Conservation (phyloP, 805 yeast genomes). For the Candida sphagnicola region DNA sequence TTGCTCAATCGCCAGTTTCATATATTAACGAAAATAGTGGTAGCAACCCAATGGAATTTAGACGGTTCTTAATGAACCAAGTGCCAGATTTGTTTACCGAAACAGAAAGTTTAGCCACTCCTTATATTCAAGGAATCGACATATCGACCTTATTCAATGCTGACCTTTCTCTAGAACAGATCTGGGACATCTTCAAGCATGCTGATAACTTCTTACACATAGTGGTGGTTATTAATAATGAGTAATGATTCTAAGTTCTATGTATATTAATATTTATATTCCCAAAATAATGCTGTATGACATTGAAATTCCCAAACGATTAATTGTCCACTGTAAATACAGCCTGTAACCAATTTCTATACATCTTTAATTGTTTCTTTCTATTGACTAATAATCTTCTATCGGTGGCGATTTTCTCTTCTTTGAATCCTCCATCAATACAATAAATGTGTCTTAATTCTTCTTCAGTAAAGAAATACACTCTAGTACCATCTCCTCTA, state of each 20-base stretch:
- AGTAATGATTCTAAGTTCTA: neutral
- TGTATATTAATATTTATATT: neutral
- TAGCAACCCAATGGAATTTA: slow-evolving; percentile 9
- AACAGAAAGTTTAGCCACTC: slow-evolving; percentile 6
- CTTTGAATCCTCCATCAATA: slow-evolving; percentile 47
- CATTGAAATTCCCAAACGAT: too few species aligned
- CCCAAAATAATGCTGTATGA: too few species aligned
- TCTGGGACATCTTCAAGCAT: slow-evolving; percentile 32
- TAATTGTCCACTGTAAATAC: slow-evolving; percentile 53
- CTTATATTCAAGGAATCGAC: slow-evolving; percentile 31
- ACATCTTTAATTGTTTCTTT: slow-evolving; percentile 91
- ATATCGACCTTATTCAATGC: slow-evolving; percentile 12
- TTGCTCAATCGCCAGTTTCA: slow-evolving; percentile 25
- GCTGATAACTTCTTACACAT: slow-evolving; percentile 37
- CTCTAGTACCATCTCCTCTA: slow-evolving; percentile 97
- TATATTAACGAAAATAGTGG: slow-evolving; percentile 4
- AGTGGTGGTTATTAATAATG: slow-evolving; percentile 11
- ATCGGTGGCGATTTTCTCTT: slow-evolving; percentile 80
- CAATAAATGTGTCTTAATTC: slow-evolving; percentile 73
- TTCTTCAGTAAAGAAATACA: slow-evolving; percentile 94
- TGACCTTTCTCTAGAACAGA: slow-evolving; percentile 9
- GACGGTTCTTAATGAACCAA: slow-evolving; percentile 9
- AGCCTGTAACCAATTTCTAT: slow-evolving; percentile 94
- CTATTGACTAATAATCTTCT: slow-evolving; percentile 87
- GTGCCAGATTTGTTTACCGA: slow-evolving; percentile 11